These are phyloP conservation scores for Mortierella sp. DNA, from an alignment of 371 early-diverging fungal genomes.

Conservation along the genomic window DNA sequence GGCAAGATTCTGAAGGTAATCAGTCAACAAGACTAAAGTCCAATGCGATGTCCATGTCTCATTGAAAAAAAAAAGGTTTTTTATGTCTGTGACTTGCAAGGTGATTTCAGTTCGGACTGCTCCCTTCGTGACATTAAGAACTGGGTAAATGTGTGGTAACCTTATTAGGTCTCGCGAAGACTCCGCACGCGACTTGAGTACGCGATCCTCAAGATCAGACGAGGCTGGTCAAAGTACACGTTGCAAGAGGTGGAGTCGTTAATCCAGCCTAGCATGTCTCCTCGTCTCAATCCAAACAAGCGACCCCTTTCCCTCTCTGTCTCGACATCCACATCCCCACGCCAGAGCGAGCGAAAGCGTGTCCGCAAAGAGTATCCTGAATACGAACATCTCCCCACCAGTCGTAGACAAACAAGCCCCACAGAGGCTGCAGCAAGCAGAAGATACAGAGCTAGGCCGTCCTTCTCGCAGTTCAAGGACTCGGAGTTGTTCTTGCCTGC, in stretches of 20 bases:
- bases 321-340: too few species aligned
- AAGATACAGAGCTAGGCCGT: conserved; percentile 17
- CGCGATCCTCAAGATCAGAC: conserved; percentile 48
- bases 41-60: not conserved
- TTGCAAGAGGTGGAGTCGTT: conserved; percentile 46
- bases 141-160: too few species aligned
- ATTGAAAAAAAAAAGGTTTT: not conserved
- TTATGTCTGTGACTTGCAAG: not conserved
- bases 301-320: conserved; percentile 4
- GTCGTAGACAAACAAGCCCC: not conserved
- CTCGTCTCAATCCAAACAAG: conserved; percentile 8
- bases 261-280: conserved; percentile 12
- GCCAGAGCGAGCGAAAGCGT: conserved; percentile 34
- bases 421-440: not conserved
- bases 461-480: conserved; percentile 44
- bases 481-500: conserved; percentile 48
- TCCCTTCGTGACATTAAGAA: too few species aligned
- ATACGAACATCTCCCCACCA: conserved; percentile 9
- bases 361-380: conserved; percentile 23
- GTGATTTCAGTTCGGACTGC: not conserved
- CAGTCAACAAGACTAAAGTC: not conserved
- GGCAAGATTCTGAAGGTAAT: conserved; percentile 42
- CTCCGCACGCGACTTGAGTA: conserved; percentile 46
- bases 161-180: conserved; percentile 24
- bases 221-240: conserved; percentile 52